Conservation (phyloP, 2,329 filamentous ascomycete species). For the Colletotrichum sp. region DNA sequence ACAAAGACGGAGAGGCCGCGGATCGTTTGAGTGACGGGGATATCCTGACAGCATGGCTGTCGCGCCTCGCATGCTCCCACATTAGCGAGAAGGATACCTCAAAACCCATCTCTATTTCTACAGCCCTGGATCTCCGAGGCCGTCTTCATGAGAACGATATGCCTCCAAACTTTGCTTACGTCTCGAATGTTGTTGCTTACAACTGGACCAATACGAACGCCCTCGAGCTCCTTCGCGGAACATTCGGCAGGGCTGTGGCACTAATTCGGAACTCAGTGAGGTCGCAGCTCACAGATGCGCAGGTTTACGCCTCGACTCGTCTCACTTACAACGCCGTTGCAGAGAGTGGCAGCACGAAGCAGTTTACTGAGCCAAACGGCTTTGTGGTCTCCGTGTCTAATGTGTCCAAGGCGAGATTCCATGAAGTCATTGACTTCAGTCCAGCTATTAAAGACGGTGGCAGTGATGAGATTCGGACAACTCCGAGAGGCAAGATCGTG, state of each 20-base stretch:
- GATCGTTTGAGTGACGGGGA: constrained; percentile 12
- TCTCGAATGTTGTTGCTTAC: constrained; percentile 10
- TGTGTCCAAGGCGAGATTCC: constrained; percentile 11
- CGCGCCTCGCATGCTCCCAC: constrained; percentile 4
- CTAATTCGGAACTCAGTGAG: neutral
- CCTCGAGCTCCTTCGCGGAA: neutral
- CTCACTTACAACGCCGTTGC: constrained; percentile 11
- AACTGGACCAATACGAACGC: constrained; percentile 12
- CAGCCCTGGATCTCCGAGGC: constrained; percentile 11
- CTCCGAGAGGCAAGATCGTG: constrained; percentile 6
- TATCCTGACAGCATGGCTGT: constrained; percentile 11
- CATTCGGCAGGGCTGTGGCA: neutral
- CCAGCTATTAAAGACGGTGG: neutral
- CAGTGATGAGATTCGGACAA: neutral
- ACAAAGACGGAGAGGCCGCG: neutral
- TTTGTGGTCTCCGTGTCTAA: constrained; percentile 11
- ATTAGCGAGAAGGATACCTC: neutral
- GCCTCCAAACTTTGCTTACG: neutral
- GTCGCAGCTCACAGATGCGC: constrained; percentile 3
- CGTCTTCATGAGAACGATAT: constrained; percentile 3
- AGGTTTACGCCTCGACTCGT: constrained; percentile 3
- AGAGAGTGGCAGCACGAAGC: constrained; percentile 8
- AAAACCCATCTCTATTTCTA: neutral
- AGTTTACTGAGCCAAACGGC: constrained; percentile 6
- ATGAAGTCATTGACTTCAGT: constrained; percentile 14